A percentile compares a stretch with the other conserved stretches of the same genome.
These are phyloP conservation scores for Verbena officinalis DNA, from an alignment of 257 asterid genomes.

Conservation along the genomic window DNA sequence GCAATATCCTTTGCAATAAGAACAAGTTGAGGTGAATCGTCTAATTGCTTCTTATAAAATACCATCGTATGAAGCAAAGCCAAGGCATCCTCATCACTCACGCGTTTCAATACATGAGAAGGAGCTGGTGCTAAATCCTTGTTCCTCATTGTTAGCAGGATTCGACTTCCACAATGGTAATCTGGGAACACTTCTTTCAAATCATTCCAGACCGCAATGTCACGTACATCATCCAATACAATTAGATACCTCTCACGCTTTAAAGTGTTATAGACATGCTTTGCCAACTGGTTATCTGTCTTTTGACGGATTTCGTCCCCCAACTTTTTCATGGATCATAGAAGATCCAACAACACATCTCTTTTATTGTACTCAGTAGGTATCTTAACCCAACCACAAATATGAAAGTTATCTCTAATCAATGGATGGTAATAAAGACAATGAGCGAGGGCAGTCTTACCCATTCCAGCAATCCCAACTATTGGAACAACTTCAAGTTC, in stretches of 20 bases:
- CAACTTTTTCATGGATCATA: background rate
- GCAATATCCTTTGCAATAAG: background rate
- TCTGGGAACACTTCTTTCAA: background rate
- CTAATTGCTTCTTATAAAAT: background rate
- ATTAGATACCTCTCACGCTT: background rate
- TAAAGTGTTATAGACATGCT: background rate
- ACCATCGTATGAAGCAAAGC: background rate
- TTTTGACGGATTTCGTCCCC: no score
- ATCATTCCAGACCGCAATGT: constrained; percentile 13
- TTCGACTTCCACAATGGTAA: background rate
- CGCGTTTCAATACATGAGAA: background rate
- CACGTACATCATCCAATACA: constrained; percentile 29
- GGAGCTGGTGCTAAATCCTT: no score
- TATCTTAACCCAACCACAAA: background rate
- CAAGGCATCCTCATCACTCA: background rate
- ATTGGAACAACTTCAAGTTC: no score
- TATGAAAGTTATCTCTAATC: background rate
- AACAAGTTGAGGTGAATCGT: background rate
- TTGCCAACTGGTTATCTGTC: background rate
- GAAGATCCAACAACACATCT: background rate
- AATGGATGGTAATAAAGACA: background rate
- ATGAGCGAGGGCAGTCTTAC: constrained; percentile 21
- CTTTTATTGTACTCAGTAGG: background rate
- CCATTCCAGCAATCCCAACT: no score
- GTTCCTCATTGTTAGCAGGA: constrained; percentile 14